These are phyloP conservation scores for Azolla pinnata DNA, from an alignment of 75 land plant genomes.

Conservation along the genomic window DNA sequence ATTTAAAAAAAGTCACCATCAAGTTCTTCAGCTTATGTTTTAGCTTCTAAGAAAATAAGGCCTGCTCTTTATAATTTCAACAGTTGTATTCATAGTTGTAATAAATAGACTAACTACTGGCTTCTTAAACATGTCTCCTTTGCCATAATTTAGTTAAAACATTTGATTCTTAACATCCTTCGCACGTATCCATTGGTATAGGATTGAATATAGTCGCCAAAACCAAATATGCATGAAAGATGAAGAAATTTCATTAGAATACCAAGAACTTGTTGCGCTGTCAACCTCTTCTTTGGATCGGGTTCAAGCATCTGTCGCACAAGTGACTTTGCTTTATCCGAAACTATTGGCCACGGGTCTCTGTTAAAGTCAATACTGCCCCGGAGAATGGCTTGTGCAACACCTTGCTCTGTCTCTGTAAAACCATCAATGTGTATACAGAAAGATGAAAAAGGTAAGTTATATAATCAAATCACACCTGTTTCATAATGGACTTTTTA, in stretches of 20 bases:
- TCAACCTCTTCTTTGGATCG: slow-evolving; percentile 51
- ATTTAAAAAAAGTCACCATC: too few relatives aligned
- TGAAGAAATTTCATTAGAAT: slow-evolving; percentile 1
- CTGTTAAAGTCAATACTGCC: slow-evolving; percentile 50
- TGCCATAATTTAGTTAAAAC: too few relatives aligned
- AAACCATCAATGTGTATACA: neutral
- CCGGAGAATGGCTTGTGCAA: slow-evolving; percentile 73
- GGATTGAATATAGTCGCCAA: neutral
- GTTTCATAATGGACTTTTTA: too few relatives aligned
- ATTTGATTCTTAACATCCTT: too few relatives aligned
- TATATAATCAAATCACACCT: too few relatives aligned
- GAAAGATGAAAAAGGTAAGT: too few relatives aligned
- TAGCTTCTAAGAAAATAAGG: neutral
- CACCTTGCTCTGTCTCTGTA: slow-evolving; percentile 80
- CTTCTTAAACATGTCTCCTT: too few relatives aligned
- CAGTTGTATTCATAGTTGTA: too few relatives aligned
- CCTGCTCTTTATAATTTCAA: too few relatives aligned
- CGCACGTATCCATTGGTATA: too few relatives aligned
- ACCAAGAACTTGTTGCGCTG: slow-evolving; percentile 66
- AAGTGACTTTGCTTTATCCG: slow-evolving; percentile 62
- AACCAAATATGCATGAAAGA: neutral
- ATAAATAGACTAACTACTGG: too few relatives aligned
- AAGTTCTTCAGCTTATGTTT: too few relatives aligned
- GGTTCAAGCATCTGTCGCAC: slow-evolving; percentile 71
- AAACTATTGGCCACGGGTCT: slow-evolving; percentile 76